Percentiles rank a stretch among this genome's conserved stretches.
Conservation (phyloP, 2,329 filamentous ascomycete species). For the Coccinonectria pachysandricola region DNA sequence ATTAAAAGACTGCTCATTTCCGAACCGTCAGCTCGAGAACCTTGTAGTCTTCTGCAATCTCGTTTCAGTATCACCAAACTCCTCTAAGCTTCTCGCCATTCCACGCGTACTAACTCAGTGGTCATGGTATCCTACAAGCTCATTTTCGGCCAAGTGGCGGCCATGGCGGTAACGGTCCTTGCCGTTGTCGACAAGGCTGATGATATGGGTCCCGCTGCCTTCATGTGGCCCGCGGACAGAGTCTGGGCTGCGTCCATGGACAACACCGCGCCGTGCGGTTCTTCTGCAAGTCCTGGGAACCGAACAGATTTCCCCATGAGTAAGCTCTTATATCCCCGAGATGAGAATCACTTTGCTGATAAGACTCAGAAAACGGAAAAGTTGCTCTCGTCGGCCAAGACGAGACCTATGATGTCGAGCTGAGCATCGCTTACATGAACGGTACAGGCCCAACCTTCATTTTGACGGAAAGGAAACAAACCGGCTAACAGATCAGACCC, state of each 20-base stretch:
- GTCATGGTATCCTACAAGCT: slow-evolving; percentile 12
- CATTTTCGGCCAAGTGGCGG: slow-evolving; percentile 9
- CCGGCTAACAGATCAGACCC: slow-evolving; percentile 24
- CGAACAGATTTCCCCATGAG: slow-evolving; percentile 47
- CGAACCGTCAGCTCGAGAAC: no score
- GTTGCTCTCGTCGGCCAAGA: slow-evolving; percentile 47
- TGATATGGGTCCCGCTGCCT: slow-evolving; percentile 45
- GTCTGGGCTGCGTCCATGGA: slow-evolving; percentile 43
- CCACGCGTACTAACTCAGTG: neutral
- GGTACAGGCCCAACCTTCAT: slow-evolving; percentile 25
- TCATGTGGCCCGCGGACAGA: slow-evolving; percentile 50
- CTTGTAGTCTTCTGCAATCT: no score
- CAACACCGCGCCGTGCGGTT: slow-evolving; percentile 49
- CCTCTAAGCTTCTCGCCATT: slow-evolving; percentile 1
- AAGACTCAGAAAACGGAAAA: slow-evolving; percentile 38
- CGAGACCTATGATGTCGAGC: slow-evolving; percentile 42
- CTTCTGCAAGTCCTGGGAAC: slow-evolving; percentile 33
- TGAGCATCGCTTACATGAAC: slow-evolving; percentile 42
- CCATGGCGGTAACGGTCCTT: slow-evolving; percentile 5
- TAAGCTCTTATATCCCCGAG: slow-evolving; percentile 16
- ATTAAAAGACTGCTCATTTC: no score
- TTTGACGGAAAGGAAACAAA: neutral
- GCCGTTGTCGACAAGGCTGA: slow-evolving; percentile 9
- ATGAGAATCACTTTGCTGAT: neutral
- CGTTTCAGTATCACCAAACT: no score